Evolutionary conservation across 2,329 filamentous ascomycete genomes (phyloP).

Genomic region (Bipolaris cookei): DNA sequence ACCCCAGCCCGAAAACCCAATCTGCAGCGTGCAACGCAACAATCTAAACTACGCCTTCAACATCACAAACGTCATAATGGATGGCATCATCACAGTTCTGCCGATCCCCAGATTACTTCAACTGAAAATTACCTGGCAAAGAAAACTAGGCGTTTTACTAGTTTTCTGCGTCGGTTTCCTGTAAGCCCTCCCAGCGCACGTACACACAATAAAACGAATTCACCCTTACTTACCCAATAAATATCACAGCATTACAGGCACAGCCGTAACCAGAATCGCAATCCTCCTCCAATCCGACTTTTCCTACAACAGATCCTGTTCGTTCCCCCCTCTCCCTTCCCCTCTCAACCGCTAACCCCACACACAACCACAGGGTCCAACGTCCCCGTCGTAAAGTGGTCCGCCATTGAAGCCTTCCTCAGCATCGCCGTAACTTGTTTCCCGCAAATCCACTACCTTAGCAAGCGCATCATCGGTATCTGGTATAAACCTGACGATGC

Average conservation of each 20-base stretch:
- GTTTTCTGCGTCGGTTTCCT: slow-evolving; percentile 1
- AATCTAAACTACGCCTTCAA: not conserved
- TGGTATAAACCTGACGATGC: not conserved
- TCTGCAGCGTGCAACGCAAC: not conserved
- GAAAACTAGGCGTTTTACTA: not conserved
- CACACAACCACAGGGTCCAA: not conserved
- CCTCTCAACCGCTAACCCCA: not conserved
- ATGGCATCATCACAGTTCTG: not conserved
- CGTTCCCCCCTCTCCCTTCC: not conserved
- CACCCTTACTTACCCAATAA: not conserved
- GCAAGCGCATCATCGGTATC: not conserved
- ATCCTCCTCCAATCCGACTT: not conserved
- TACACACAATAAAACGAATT: too few relatives aligned
- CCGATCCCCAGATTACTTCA: not conserved
- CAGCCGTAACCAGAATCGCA: not conserved
- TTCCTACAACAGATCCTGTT: not conserved
- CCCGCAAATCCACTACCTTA: not conserved
- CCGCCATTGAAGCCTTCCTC: not conserved
- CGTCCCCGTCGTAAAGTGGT: not conserved
- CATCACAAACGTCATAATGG: slow-evolving; percentile 1
- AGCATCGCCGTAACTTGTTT: slow-evolving; percentile 2
- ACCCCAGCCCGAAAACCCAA: not conserved
- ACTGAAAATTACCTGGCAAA: not conserved
- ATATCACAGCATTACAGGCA: not conserved
- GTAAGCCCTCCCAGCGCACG: not conserved